These are phyloP conservation scores for Pharus latifolius DNA, from an alignment of 176 grass and related monocot species.

Conservation along the genomic window DNA sequence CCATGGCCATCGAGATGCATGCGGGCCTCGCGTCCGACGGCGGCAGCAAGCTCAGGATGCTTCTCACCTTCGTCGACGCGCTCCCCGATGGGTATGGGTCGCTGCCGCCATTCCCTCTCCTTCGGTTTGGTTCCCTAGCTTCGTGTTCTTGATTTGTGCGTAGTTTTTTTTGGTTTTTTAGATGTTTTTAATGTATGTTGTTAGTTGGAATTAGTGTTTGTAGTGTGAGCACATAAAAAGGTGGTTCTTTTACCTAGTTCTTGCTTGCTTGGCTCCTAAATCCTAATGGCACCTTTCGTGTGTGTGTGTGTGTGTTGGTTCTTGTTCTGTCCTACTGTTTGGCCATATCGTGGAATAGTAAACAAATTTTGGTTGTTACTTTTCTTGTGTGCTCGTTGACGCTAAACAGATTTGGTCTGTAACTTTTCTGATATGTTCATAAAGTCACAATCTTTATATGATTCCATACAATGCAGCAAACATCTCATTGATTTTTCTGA, in stretches of 20 bases:
- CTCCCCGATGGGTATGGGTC: slow-evolving; percentile 35
- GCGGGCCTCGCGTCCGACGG: slow-evolving; percentile 50
- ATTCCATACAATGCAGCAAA: too few relatives aligned
- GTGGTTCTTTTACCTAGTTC: background rate
- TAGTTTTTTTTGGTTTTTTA: background rate
- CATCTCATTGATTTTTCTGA: too few relatives aligned
- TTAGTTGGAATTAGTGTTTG: background rate
- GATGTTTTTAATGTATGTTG: background rate
- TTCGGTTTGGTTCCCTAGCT: background rate
- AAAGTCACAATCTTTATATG: background rate
- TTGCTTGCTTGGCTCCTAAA: background rate
- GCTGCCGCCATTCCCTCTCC: background rate
- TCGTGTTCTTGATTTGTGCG: background rate
- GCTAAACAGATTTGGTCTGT: background rate
- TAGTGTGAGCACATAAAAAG: background rate
- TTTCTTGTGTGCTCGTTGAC: background rate
- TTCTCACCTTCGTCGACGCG: slow-evolving; percentile 52
- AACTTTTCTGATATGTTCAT: background rate
- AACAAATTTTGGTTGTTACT: background rate
- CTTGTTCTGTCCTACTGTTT: background rate
- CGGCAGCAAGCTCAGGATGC: slow-evolving; percentile 73
- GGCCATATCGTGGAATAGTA: background rate
- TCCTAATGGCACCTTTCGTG: too few relatives aligned
- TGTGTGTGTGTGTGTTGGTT: background rate
- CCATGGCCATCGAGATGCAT: slow-evolving; percentile 66